phyloP scores from a whole-genome alignment of 2,329 filamentous ascomycete genomes.

The Dothidotthia symphoricarpi region DNA sequence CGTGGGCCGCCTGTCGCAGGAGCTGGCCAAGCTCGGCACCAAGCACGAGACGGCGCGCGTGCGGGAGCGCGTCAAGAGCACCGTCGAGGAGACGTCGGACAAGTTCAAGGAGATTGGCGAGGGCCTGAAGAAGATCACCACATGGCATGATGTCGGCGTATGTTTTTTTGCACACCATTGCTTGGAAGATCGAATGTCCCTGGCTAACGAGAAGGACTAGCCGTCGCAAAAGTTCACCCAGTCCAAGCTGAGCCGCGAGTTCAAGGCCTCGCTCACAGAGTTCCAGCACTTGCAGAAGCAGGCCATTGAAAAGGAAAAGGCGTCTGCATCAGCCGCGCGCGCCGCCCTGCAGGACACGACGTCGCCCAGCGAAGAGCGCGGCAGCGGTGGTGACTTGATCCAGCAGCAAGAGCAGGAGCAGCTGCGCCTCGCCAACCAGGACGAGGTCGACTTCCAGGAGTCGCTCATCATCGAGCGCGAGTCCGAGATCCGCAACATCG shows the following conservation, averaged over 20 bases:
- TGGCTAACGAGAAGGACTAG: slow-evolving; percentile 50
- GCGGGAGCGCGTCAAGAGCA: slow-evolving; percentile 82
- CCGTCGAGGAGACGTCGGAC: slow-evolving; percentile 80
- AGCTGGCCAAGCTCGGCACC: slow-evolving; percentile 83
- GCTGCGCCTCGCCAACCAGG: slow-evolving; percentile 79
- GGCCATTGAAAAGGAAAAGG: slow-evolving; percentile 88
- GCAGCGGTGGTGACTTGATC: slow-evolving; percentile 48
- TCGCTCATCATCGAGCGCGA: slow-evolving; percentile 93
- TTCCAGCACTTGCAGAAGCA: slow-evolving; percentile 90
- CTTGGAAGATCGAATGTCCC: slow-evolving; percentile 5
- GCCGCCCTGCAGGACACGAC: slow-evolving; percentile 67
- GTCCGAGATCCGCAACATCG: slow-evolving; percentile 94
- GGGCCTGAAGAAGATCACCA: slow-evolving; percentile 86
- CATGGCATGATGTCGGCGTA: slow-evolving; percentile 70
- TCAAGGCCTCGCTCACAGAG: slow-evolving; percentile 81
- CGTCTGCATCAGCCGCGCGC: slow-evolving; percentile 78
- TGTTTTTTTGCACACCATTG: slow-evolving; percentile 47
- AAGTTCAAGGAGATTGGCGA: slow-evolving; percentile 91
- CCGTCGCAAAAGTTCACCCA: slow-evolving; percentile 96
- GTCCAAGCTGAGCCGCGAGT: slow-evolving; percentile 90
- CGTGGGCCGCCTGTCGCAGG: slow-evolving; percentile 78
- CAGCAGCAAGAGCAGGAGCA: slow-evolving; percentile 68
- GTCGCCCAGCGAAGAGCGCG: slow-evolving; percentile 45
- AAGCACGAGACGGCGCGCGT: slow-evolving; percentile 88
- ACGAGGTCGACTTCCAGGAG: slow-evolving; percentile 97